phyloP scores from a whole-genome alignment of 2,329 filamentous ascomycete species.

The Fusarium sp. region DNA sequence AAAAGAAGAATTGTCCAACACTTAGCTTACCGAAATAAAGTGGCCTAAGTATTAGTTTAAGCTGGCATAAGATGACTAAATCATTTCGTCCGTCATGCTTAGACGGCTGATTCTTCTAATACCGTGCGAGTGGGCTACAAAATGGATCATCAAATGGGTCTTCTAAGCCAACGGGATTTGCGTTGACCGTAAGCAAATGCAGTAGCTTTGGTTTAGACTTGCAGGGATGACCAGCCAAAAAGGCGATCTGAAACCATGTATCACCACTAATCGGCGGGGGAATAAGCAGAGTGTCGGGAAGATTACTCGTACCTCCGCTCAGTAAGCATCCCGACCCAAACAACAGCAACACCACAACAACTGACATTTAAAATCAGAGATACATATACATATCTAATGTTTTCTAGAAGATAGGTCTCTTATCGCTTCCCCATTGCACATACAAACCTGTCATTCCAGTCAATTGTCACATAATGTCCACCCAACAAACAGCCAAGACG shows the following conservation, averaged over 20 bases:
- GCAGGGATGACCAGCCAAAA: neutral
- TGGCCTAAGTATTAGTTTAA: too few relatives aligned
- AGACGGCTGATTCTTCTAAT: too few relatives aligned
- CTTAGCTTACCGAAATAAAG: too few relatives aligned
- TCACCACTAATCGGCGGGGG: neutral
- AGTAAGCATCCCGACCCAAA: neutral
- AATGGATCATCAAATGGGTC: too few relatives aligned
- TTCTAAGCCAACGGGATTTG: too few relatives aligned
- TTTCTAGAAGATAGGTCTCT: too few relatives aligned
- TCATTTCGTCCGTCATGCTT: too few relatives aligned
- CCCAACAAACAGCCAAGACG: constrained; percentile 8
- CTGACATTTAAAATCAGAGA: accelerated
- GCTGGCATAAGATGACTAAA: too few relatives aligned
- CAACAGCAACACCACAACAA: neutral
- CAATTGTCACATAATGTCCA: neutral
- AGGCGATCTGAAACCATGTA: neutral
- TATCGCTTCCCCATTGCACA: neutral
- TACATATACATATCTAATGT: accelerated
- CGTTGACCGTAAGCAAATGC: too few relatives aligned
- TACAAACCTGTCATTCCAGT: neutral
- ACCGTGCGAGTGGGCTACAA: too few relatives aligned
- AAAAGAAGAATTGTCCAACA: too few relatives aligned
- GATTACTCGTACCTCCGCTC: neutral
- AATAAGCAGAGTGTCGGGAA: neutral
- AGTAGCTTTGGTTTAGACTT: neutral